Base-by-base conservation (phyloP, 2,329 filamentous ascomycete genomes). In the Botrytis hyacinthi region DNA sequence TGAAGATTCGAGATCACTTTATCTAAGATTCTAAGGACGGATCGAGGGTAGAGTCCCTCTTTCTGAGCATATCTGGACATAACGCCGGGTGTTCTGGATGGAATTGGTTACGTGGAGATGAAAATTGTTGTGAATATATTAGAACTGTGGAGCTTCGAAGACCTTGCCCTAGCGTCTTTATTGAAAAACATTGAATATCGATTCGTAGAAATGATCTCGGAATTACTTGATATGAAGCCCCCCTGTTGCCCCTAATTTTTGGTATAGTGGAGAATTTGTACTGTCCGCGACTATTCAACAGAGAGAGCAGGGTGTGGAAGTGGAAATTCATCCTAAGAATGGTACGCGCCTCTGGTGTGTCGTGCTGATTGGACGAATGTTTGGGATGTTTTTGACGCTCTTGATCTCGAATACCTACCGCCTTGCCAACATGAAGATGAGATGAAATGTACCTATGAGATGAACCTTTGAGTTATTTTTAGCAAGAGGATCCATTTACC, bases 41-140 rank as follows among this genome's bases (percentile, higher is more conserved):
- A 68, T 68, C n/a, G 20, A 60, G 61, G 29, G 40, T 18, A 68
- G 48, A 40, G 10, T 67, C 37, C 46, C 22, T 20, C 32, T n/a
- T 48, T n/a, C 51, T 40, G 26, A 61, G 10, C 37, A 54, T 22
- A 48, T 68, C 40, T 29, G 61, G 71, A 57, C 14, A 44, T 60
- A 68, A 63, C 42, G 42, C 69, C 59, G 57, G 20, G 26, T 29
- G 51, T 48, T 69, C 62, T 72, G 57, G 62, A 51, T 72, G 62
- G 62, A 72, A 59, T 54, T 29, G 60, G 37, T 72, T 72, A 26
- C 62, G 63, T 72, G 71, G 71, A 68, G 71, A 72, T 68, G 62
- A 72, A 16, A 35, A 68, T 42, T 37, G 71, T 72, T 48, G 37
- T 60, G 32, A 51, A 48, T 72, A 72, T 69, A 72, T 68, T 72